Evolutionary conservation across 2,329 filamentous ascomycete species (phyloP).

Genomic region (Fusarium nodosum): DNA sequence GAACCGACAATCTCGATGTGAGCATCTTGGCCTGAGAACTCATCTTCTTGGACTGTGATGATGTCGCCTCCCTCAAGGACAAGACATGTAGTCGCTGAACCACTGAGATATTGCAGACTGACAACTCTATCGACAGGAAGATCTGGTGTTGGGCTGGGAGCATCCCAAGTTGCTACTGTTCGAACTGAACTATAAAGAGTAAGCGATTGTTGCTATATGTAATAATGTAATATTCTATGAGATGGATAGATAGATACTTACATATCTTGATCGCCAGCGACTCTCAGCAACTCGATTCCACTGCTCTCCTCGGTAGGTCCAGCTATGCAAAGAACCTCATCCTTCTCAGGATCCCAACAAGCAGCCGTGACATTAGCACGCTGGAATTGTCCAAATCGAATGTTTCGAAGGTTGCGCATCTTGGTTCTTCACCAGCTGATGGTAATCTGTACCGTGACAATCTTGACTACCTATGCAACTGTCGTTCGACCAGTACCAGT

Average conservation of each 20-base stretch:
- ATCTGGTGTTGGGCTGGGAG: slow-evolving; percentile 82
- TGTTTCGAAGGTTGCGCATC: slow-evolving; percentile 92
- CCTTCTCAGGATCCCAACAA: slow-evolving; percentile 86
- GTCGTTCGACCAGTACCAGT: slow-evolving; percentile 44
- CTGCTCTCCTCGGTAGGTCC: slow-evolving; percentile 80
- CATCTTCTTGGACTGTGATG: slow-evolving; percentile 80
- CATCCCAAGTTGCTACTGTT: slow-evolving; percentile 87
- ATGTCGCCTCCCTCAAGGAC: slow-evolving; percentile 94
- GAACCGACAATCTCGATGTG: slow-evolving; percentile 96
- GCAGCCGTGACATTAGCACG: slow-evolving; percentile 76
- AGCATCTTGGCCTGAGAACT: slow-evolving; percentile 67
- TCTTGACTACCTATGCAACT: slow-evolving; percentile 31
- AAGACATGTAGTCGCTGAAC: slow-evolving; percentile 81
- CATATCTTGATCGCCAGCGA: slow-evolving; percentile 62
- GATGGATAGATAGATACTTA: slow-evolving; percentile 51
- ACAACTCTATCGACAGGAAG: slow-evolving; percentile 81
- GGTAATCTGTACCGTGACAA: no score
- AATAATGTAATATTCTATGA: background rate
- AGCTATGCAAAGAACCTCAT: slow-evolving; percentile 85
- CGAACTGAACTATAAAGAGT: slow-evolving; percentile 48
- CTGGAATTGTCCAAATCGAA: slow-evolving; percentile 77
- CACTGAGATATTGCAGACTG: slow-evolving; percentile 86
- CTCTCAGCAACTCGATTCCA: slow-evolving; percentile 77
- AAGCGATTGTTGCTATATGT: slow-evolving; percentile 13
- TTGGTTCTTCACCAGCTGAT: slow-evolving; percentile 26